These are phyloP conservation scores for Mycena polygramma DNA, from an alignment of 768 basidiomycete species.

Conservation along the genomic window DNA sequence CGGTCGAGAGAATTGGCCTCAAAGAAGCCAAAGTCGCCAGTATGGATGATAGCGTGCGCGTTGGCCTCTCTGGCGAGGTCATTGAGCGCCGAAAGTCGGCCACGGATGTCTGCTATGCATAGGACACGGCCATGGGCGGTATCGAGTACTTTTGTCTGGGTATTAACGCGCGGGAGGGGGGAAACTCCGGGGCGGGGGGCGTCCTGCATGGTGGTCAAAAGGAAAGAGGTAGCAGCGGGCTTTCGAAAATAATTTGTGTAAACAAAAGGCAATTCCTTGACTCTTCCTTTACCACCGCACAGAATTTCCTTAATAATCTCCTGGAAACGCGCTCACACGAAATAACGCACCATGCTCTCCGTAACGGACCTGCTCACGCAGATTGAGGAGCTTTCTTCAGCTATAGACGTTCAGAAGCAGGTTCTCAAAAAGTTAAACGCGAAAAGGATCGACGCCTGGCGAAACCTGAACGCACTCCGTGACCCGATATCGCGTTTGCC, in stretches of 20 bases:
- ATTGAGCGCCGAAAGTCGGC: slow-evolving; percentile 89
- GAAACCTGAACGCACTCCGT: not conserved
- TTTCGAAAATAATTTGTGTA: not conserved
- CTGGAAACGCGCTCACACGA: no score
- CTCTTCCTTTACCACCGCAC: no score
- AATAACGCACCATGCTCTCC: no score
- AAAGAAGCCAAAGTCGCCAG: slow-evolving; percentile 99
- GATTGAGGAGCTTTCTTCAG: not conserved
- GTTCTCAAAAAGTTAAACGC: not conserved
- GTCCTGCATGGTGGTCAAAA: slow-evolving; percentile 40
- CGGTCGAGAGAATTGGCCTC: slow-evolving; percentile 85
- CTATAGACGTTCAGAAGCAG: not conserved
- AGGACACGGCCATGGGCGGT: slow-evolving; percentile 87
- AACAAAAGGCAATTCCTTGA: not conserved
- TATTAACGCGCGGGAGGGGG: slow-evolving; percentile 62
- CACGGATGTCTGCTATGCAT: slow-evolving; percentile 95
- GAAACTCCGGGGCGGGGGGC: slow-evolving; percentile 69
- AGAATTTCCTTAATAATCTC: no score
- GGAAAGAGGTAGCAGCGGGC: slow-evolving; percentile 8
- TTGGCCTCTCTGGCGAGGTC: slow-evolving; percentile 90
- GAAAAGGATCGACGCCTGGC: not conserved
- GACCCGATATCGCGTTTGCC: not conserved
- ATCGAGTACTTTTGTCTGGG: slow-evolving; percentile 85
- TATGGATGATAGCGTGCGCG: slow-evolving; percentile 95
- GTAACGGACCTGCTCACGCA: not conserved